Evolutionary conservation across 371 early-diverging fungal species (phyloP), one percentile per base, ranked within the genome.

Genomic region (Mortierella sp.): DNA sequence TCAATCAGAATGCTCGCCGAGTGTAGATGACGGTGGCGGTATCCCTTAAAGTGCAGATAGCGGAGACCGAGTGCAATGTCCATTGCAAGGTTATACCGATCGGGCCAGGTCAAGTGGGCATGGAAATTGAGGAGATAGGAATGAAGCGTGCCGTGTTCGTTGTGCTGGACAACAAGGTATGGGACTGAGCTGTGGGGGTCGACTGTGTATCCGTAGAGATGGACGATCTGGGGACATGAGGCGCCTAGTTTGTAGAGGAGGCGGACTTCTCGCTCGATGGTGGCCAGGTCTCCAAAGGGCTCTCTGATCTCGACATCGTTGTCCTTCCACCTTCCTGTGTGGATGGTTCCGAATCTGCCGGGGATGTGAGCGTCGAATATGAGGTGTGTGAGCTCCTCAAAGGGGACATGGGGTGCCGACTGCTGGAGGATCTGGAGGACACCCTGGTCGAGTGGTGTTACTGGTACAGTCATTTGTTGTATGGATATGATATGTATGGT

Each of bases 11-110:
- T 71, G 64, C 83, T 82, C 45, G 72, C 78, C 44, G 83, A 82
- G 70, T 82, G 83, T 7, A 82, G 72, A 40, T 82, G 83, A 24
- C 83, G 83, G 34, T 82, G 83, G 44, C 83, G 83, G 39, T 82
- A 82, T 52, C 83, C 83, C 68, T 75, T 82, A 47, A 71, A 66
- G 61, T 82, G 83, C 22, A 82, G 58, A 48, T 78, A 82, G 44
- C 73, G 78, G 44, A 82, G 68, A 13, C 83, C 83, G 7, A 77
- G 47, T 5, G 83, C 83, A 47, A 82, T 75, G 26, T 82, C 83
- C 63, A 77, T 44, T 0, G 83, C 83, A 11, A 82, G 83, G 47
- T 82, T 82, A 61, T 82, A 82, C 14, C 83, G 78, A 39, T 82
- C 83, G 26, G 83, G 52, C 83, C 83, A 82, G 34, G 83, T 78